Percentiles rank a stretch among this genome's conserved stretches.
Evolutionary conservation across 345 rosid species (phyloP).

Genomic region (Citropsis articulata): DNA sequence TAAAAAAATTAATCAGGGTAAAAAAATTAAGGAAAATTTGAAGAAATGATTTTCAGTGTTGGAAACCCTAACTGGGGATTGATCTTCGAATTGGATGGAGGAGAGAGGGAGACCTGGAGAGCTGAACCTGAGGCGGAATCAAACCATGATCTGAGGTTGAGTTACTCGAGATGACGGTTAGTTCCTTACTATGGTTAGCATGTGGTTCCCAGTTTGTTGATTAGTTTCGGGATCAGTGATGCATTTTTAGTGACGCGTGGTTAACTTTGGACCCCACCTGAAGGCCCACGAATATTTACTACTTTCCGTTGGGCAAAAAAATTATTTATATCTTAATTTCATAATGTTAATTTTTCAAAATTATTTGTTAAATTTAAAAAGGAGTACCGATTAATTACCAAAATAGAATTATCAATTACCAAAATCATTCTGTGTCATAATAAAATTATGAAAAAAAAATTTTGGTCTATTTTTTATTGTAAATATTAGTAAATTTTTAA

Average conservation of each 20-base stretch:
- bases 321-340: not conserved
- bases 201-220: not conserved
- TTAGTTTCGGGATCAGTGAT: not conserved
- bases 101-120: constrained; percentile 5
- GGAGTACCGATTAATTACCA: no score
- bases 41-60: constrained; percentile 21
- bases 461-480: no score
- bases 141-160: constrained; percentile 24
- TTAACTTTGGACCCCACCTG: not conserved
- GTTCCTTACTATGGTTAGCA: constrained; percentile 23
- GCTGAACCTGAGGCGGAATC: constrained; percentile 14
- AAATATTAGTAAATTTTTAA: no score
- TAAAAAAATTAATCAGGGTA: no score
- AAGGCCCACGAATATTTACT: not conserved
- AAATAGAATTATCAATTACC: no score
- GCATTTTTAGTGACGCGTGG: not conserved
- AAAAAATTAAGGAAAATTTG: constrained; percentile 8
- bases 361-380: no score
- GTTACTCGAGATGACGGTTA: constrained; percentile 8
- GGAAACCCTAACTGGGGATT: constrained; percentile 36
- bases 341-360: no score
- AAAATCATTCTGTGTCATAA: no score
- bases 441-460: no score
- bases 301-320: not conserved
- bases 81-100: not conserved